These are phyloP conservation scores for Lycium ferocissimum DNA, from an alignment of 257 asterid species.

Conservation along the genomic window DNA sequence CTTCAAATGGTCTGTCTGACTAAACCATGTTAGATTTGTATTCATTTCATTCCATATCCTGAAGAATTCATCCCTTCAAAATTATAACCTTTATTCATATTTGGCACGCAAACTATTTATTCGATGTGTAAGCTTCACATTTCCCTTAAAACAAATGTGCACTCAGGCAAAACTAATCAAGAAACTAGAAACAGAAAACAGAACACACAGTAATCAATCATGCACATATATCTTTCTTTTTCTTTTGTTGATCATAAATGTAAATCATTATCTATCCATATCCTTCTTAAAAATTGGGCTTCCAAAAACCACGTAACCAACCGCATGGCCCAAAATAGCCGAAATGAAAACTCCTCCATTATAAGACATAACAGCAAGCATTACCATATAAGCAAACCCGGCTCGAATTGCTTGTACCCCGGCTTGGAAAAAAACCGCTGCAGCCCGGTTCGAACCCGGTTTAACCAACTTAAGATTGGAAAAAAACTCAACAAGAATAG, in stretches of 20 bases:
- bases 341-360: constrained; percentile 78
- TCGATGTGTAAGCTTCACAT: no score
- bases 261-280: neutral
- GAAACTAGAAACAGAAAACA: neutral
- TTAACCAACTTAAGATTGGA: constrained; percentile 56
- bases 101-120: no score
- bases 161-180: neutral
- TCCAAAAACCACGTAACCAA: constrained; percentile 65
- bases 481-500: constrained; percentile 62
- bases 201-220: neutral
- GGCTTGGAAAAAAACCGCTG: constrained; percentile 52
- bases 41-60: no score
- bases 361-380: constrained; percentile 75
- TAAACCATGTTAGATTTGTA: no score
- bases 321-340: constrained; percentile 72
- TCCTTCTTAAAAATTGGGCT: constrained; percentile 50
- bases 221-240: no score
- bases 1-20: no score
- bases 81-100: no score
- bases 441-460: constrained; percentile 62
- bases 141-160: neutral
- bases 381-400: constrained; percentile 75
- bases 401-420: constrained; percentile 70
- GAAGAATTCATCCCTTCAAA: no score
- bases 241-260: no score